A percentile compares a stretch with the other conserved stretches of the same genome.
phyloP scores from a whole-genome alignment of 805 yeast genomes.

The Yamadazyma paraphyllophila region DNA sequence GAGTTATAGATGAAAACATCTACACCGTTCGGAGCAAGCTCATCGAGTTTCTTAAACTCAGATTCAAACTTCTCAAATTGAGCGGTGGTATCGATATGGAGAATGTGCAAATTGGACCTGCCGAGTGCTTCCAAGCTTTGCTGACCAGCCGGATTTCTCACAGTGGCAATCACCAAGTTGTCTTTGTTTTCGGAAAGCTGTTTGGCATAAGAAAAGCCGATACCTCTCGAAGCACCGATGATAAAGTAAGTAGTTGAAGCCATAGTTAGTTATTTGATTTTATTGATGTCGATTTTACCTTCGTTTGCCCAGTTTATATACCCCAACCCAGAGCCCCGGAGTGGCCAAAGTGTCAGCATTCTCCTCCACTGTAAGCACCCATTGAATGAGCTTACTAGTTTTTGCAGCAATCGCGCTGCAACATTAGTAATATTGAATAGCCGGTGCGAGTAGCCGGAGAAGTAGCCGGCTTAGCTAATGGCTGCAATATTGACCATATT shows the following conservation, averaged over 20 bases:
- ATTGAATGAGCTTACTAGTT: background rate
- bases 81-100: conserved; percentile 8
- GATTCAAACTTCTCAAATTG: conserved; percentile 3
- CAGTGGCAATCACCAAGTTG: conserved; percentile 39
- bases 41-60: conserved; percentile 8
- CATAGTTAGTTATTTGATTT: too few species aligned
- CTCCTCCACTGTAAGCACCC: too few species aligned
- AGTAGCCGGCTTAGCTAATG: background rate
- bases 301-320: background rate
- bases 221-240: conserved; percentile 43
- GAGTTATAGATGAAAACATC: conserved; percentile 22
- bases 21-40: conserved; percentile 15
- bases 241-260: conserved; percentile 12
- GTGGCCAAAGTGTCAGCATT: too few species aligned
- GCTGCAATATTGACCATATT: too few species aligned
- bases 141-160: conserved; percentile 27
- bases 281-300: too few species aligned
- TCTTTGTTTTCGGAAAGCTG: conserved; percentile 20
- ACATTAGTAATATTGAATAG: background rate
- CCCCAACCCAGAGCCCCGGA: background rate
- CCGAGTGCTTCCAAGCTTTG: background rate
- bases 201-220: conserved; percentile 32
- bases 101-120: conserved; percentile 6
- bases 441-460: background rate
- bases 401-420: background rate